These are phyloP conservation scores for Dacryopinax spathularia DNA, from an alignment of 768 basidiomycete genomes.

Conservation along the genomic window DNA sequence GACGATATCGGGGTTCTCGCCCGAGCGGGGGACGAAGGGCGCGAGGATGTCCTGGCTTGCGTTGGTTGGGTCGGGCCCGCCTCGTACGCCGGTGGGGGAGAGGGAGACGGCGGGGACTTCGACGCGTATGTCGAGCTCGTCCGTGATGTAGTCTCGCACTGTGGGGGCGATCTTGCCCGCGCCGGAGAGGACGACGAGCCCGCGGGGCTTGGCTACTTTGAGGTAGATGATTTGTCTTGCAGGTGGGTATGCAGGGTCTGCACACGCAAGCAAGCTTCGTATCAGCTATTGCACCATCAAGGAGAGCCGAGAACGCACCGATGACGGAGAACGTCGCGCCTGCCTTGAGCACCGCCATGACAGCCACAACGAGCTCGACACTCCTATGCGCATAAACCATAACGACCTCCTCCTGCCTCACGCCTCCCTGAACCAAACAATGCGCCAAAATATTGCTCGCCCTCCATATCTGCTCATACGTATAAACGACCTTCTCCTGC, in stretches of 20 bases:
- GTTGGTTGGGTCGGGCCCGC: constrained; percentile 36
- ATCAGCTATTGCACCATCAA: background rate
- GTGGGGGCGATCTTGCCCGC: constrained; percentile 68
- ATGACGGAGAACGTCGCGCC: constrained; percentile 97
- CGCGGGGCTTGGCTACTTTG: constrained; percentile 81
- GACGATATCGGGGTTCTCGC: constrained; percentile 61
- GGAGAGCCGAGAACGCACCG: constrained; percentile 38
- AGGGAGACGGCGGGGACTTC: constrained; percentile 85
- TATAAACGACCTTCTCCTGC: constrained; percentile 47
- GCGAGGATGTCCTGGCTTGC: constrained; percentile 43
- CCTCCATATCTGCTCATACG: constrained; percentile 65
- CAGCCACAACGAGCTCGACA: constrained; percentile 91
- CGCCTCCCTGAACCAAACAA: constrained; percentile 68
- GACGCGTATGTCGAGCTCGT: constrained; percentile 69
- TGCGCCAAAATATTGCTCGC: constrained; percentile 86
- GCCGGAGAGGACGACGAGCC: constrained; percentile 76
- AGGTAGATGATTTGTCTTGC: constrained; percentile 87
- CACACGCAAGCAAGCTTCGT: no score
- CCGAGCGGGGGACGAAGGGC: constrained; percentile 34
- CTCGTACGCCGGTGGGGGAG: constrained; percentile 48
- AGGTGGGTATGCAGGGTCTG: constrained; percentile 94
- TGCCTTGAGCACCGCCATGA: constrained; percentile 90
- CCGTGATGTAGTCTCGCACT: constrained; percentile 68
- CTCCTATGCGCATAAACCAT: constrained; percentile 96
- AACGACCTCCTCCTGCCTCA: constrained; percentile 88